Evolutionary conservation across 2,329 filamentous ascomycete genomes (phyloP), one percentile per base, ranked within the genome.

Genomic region (Stagonosporopsis chrysanthemi): DNA sequence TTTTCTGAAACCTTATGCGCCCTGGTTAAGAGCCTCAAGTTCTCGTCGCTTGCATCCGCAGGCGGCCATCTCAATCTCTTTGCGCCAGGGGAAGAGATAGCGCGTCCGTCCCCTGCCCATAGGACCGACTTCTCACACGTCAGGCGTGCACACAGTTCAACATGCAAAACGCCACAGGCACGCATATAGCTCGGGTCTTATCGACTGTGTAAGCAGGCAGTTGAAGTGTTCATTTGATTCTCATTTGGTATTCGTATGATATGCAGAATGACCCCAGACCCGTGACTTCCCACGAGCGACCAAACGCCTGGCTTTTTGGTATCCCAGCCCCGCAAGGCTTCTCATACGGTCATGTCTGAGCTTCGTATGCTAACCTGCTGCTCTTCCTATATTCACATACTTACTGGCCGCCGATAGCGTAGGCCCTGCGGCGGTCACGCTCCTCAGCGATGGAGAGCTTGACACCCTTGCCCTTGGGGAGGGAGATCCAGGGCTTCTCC

Each of bases 391-490:
- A 41, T 52, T 47, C 9, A 14, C 36, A 61, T 67, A 47, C 63
- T 77, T 83, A 83, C 70, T 81, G 76, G 52, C 79, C 77, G 73
- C 84, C 82, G 71, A 84, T 71, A 72, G 82, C 80, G 70, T 83
- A 79, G 70, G 93, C 92, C 79, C 95, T 91, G 62, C 93, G 92
- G 83, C 94, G 93, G 84, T 99, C 94, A 86, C 94, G 89, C 91
- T 99, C 94, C 87, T 99, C 94, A 74, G 94, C 92, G 78, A 99
- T 98, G 79, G 90, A 89, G 82, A 98, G 92, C 92, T 87, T 76
- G 86, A 99, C 95, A 91, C 95, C 95, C 89, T 97, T 97, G 86
- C 95, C 95, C 92, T 98, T 99, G 82, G 95, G 96, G 80, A 99
- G 89, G 77, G 91, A 96, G 84, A 99, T 89, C 95, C 95, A 99